phyloP scores from a whole-genome alignment of 441 rosid species.

The Adansonia rubrostipa region DNA sequence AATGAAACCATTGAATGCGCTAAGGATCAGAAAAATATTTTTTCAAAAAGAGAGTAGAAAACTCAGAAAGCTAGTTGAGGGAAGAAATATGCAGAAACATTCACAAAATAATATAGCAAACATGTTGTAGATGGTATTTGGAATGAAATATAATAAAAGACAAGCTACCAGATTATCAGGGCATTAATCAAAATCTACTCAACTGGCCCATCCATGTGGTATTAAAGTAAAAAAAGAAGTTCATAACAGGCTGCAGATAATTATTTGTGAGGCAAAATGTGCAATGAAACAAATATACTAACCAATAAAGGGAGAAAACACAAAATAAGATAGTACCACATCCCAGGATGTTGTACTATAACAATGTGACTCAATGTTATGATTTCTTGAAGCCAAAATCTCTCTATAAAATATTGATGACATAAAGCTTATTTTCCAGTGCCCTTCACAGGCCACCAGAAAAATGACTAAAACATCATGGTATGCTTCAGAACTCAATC shows the following conservation, averaged over 20 bases:
- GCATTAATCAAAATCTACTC: slow-evolving; percentile 2
- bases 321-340: neutral
- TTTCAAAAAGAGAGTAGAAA: neutral
- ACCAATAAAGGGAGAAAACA: neutral
- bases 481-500: neutral
- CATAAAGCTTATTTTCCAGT: slow-evolving; percentile 3
- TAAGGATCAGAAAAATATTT: neutral
- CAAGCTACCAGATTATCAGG: neutral
- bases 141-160: neutral
- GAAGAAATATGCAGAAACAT: neutral
- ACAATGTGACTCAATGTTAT: neutral
- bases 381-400: neutral
- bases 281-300: neutral
- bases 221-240: neutral
- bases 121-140: neutral
- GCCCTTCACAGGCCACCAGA: neutral
- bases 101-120: neutral
- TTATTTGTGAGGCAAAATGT: neutral
- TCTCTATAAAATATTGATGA: neutral
- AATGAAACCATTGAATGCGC: slow-evolving; percentile 17
- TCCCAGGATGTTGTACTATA: neutral
- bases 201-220: neutral
- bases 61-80: neutral
- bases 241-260: neutral
- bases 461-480: neutral